Percentiles rank a stretch among this genome's conserved stretches.
Conservation (phyloP, 306 rosid species). For the Casuarina equisetifolia region DNA sequence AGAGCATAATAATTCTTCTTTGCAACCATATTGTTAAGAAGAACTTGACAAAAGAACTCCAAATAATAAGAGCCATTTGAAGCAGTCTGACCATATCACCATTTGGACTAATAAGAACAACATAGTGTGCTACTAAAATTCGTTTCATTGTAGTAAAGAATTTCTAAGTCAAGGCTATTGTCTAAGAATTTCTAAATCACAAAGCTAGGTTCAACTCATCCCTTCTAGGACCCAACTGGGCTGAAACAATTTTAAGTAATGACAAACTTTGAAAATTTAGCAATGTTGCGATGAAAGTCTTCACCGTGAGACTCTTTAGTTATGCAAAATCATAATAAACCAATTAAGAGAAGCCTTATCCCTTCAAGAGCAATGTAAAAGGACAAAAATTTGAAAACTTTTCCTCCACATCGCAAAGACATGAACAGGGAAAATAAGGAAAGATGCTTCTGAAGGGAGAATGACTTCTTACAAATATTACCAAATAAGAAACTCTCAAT, state of each 20-base stretch:
- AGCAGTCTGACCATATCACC: background rate
- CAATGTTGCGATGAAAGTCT: background rate
- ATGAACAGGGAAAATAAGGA: background rate
- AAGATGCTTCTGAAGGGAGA: background rate
- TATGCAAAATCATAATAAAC: background rate
- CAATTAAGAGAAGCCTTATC: background rate
- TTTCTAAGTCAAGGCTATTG: background rate
- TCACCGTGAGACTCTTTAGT: background rate
- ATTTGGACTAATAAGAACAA: background rate
- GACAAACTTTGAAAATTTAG: background rate
- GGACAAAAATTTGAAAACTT: background rate
- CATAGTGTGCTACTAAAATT: background rate
- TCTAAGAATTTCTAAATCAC: background rate
- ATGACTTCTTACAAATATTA: background rate
- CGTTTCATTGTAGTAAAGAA: background rate
- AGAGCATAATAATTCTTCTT: slow-evolving; percentile 25
- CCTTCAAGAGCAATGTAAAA: background rate
- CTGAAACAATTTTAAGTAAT: background rate
- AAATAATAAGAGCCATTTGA: background rate
- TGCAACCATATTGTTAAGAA: background rate
- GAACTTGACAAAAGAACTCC: background rate
- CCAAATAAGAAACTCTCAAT: background rate
- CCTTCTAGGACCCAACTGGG: background rate
- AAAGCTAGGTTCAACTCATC: background rate
- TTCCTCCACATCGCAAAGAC: background rate